phyloP scores from a whole-genome alignment of 768 basidiomycete species.

The Kwoniella europaea region DNA sequence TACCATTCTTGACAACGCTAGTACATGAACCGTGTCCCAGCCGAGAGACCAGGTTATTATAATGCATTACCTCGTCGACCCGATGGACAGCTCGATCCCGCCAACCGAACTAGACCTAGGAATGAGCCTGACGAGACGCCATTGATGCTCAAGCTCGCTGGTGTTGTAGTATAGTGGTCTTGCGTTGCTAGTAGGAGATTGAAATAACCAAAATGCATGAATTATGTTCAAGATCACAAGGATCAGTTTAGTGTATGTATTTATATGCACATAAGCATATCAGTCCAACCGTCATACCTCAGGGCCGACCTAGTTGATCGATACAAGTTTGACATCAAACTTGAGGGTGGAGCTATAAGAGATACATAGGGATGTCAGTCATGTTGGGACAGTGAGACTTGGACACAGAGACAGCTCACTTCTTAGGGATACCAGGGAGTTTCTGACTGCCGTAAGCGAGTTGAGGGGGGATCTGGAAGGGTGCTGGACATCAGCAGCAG shows the following conservation, averaged over 20 bases:
- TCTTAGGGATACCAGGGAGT: constrained; percentile 69
- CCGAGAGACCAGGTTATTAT: constrained; percentile 15
- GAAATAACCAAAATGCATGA: neutral
- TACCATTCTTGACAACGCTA: neutral
- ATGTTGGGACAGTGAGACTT: neutral
- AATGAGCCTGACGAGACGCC: constrained; percentile 41
- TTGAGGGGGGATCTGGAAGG: constrained; percentile 48
- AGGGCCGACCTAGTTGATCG: constrained; percentile 41
- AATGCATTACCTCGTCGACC: constrained; percentile 20
- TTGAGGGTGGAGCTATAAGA: constrained; percentile 69
- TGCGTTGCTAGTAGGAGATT: too few species aligned
- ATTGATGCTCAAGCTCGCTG: constrained; percentile 33
- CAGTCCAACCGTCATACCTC: too few species aligned
- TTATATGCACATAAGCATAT: too few species aligned
- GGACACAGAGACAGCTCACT: constrained; percentile 29
- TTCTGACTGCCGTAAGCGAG: constrained; percentile 68
- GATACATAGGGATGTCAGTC: constrained; percentile 15
- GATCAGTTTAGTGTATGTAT: too few species aligned
- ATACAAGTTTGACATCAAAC: constrained; percentile 64
- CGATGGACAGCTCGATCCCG: constrained; percentile 16
- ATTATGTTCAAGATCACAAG: neutral
- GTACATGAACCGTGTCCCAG: constrained; percentile 22
- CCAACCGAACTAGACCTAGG: constrained; percentile 26
- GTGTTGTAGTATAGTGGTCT: constrained; percentile 8
- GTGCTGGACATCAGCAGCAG: neutral